Conservation (phyloP, 768 basidiomycete species). For the Leccinum rimulosum region DNA sequence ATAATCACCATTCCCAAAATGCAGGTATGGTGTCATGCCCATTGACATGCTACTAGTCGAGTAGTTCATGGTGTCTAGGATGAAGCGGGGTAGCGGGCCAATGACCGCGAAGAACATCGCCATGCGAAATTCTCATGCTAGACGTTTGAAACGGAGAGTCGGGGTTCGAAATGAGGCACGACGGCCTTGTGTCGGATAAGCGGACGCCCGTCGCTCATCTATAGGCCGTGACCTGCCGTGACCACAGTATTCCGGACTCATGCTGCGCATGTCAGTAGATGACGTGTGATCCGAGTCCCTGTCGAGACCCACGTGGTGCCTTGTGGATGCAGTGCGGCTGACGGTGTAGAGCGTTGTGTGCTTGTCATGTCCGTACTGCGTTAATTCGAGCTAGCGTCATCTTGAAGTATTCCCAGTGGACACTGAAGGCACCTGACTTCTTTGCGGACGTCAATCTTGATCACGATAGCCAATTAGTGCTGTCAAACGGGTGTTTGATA, state of each 20-base stretch:
- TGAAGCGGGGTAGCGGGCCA: background rate
- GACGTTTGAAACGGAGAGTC: background rate
- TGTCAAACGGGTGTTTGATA: background rate
- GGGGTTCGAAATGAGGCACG: background rate
- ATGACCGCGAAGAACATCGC: background rate
- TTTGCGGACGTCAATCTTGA: background rate
- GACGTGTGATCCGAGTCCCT: too few relatives aligned
- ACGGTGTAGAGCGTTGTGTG: background rate
- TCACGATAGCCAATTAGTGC: background rate
- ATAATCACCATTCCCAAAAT: slow-evolving; percentile 62
- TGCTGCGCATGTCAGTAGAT: too few relatives aligned
- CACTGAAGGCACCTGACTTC: background rate
- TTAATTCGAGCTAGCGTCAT: too few relatives aligned
- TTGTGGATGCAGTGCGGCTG: background rate
- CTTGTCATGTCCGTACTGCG: background rate
- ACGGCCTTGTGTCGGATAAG: too few relatives aligned
- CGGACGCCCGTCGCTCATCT: too few relatives aligned
- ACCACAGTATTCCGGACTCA: too few relatives aligned
- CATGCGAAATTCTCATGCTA: background rate
- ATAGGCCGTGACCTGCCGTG: background rate
- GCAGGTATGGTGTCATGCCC: slow-evolving; percentile 66
- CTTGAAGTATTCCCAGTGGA: background rate
- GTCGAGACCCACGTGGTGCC: too few relatives aligned
- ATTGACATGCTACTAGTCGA: slow-evolving; percentile 16
- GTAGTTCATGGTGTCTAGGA: slow-evolving; percentile 1